phyloP scores from a whole-genome alignment of 2,329 filamentous ascomycete species.

The Aspergillus felis region DNA sequence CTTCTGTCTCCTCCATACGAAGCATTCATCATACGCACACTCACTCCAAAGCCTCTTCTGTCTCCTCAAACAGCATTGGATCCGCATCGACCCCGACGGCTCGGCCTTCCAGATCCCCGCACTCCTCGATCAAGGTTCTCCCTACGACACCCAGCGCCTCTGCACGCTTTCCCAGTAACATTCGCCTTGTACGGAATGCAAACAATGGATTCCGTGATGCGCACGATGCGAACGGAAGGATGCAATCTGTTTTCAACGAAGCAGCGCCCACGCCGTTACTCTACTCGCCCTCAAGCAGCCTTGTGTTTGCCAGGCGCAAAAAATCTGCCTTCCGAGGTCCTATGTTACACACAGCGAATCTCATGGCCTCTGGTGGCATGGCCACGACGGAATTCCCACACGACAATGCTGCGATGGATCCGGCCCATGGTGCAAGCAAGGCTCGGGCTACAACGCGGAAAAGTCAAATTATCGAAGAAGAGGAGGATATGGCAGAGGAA shows the following conservation, averaged over 20 bases:
- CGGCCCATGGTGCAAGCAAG: conserved; percentile 11
- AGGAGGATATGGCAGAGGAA: conserved; percentile 39
- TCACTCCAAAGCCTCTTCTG: conserved; percentile 92
- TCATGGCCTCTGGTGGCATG: conserved; percentile 31
- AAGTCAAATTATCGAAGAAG: conserved; percentile 44
- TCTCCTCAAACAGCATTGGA: conserved; percentile 74
- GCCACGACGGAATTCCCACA: conserved; percentile 31
- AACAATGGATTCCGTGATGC: conserved; percentile 25
- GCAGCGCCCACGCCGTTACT: conserved; percentile 33
- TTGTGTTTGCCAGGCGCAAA: conserved; percentile 46
- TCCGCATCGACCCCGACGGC: conserved; percentile 66
- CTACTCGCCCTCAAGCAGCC: conserved; percentile 39
- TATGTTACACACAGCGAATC: conserved; percentile 37
- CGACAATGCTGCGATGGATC: conserved; percentile 21
- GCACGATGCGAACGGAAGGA: conserved; percentile 20
- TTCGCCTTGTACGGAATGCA: conserved; percentile 68
- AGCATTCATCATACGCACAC: conserved; percentile 85
- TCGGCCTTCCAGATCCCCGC: conserved; percentile 67
- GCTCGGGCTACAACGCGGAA: conserved; percentile 31
- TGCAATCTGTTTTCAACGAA: conserved; percentile 36
- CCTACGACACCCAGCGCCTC: conserved; percentile 77
- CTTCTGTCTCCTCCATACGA: conserved; percentile 87
- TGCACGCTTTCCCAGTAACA: conserved; percentile 74
- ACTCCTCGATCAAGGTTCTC: conserved; percentile 90
- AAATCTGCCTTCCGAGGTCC: conserved; percentile 45